Conservation (phyloP, 1,139 yeast genomes). For the Yamadazyma triangularis region DNA sequence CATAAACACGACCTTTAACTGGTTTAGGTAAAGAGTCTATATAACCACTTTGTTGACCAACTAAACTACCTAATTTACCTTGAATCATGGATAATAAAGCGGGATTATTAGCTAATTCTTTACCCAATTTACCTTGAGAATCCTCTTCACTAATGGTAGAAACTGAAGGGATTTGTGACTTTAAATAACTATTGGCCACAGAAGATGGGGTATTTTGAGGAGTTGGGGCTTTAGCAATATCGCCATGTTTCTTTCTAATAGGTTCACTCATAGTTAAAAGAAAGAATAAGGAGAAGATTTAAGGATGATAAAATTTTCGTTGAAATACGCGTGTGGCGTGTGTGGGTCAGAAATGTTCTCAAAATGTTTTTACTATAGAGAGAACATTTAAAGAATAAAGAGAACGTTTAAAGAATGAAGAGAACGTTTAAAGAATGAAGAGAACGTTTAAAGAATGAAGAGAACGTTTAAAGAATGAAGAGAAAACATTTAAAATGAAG, state of each 20-base stretch:
- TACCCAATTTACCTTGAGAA: conserved; percentile 24
- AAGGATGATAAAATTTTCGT: too few relatives aligned
- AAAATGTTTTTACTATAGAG: too few relatives aligned
- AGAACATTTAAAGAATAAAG: too few relatives aligned
- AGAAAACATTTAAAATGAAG: too few relatives aligned
- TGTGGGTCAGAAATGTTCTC: too few relatives aligned
- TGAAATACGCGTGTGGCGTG: too few relatives aligned
- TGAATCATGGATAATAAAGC: conserved; percentile 81
- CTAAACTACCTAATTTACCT: conserved; percentile 79
- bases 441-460: too few relatives aligned
- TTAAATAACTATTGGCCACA: conserved; percentile 70
- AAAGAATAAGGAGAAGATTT: too few relatives aligned
- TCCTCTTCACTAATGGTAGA: conserved; percentile 69
- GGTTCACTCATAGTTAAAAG: conserved; percentile 72
- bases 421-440: too few relatives aligned
- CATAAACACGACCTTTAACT: conserved; percentile 74
- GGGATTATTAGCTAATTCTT: conserved; percentile 66
- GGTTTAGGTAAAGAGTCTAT: conserved; percentile 70
- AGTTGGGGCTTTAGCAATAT: conserved; percentile 92
- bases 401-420: too few relatives aligned
- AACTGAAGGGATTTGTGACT: conserved; percentile 66
- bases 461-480: too few relatives aligned
- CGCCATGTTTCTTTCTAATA: conserved; percentile 65
- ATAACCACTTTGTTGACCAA: conserved; percentile 86
- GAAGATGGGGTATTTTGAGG: conserved; percentile 99